Conservation (phyloP, 148 eudicot species). For the Persicaria tinctoria region DNA sequence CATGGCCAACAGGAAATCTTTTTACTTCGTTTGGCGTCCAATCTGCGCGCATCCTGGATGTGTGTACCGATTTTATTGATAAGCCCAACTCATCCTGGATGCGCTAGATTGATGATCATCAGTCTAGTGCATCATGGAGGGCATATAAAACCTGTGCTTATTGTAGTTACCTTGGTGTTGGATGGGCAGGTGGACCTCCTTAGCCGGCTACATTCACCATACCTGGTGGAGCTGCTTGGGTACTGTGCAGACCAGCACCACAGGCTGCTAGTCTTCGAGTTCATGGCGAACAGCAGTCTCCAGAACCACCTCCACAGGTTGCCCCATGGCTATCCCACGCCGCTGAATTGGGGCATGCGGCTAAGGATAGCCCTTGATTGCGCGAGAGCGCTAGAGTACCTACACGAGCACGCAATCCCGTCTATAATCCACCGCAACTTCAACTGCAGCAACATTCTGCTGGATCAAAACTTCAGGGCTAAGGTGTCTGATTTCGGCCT, state of each 20-base stretch:
- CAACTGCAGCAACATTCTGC: constrained; percentile 35
- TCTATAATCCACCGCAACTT: constrained; percentile 42
- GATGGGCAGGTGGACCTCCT: constrained; percentile 70
- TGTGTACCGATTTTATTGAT: too few relatives aligned
- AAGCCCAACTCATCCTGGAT: too few relatives aligned
- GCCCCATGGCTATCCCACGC: constrained; percentile 15
- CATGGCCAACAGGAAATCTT: constrained; percentile 4
- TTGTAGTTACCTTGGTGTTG: neutral
- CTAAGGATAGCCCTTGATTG: constrained; percentile 45
- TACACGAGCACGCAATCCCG: constrained; percentile 43
- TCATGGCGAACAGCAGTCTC: constrained; percentile 71
- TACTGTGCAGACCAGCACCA: constrained; percentile 89
- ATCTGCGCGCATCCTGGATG: too few relatives aligned
- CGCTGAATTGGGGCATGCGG: constrained; percentile 32
- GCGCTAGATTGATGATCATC: too few relatives aligned
- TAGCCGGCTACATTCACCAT: constrained; percentile 63
- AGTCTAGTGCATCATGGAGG: too few relatives aligned
- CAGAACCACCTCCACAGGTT: constrained; percentile 48
- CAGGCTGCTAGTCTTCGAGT: constrained; percentile 73
- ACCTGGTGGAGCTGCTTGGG: constrained; percentile 72
- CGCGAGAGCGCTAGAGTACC: constrained; percentile 41
- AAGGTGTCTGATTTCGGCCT: constrained; percentile 45
- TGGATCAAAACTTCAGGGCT: constrained; percentile 33
- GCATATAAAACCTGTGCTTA: too few relatives aligned
- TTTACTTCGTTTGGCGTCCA: neutral